phyloP scores from a whole-genome alignment of 345 rosid species.

The Nephelium lappaceum region DNA sequence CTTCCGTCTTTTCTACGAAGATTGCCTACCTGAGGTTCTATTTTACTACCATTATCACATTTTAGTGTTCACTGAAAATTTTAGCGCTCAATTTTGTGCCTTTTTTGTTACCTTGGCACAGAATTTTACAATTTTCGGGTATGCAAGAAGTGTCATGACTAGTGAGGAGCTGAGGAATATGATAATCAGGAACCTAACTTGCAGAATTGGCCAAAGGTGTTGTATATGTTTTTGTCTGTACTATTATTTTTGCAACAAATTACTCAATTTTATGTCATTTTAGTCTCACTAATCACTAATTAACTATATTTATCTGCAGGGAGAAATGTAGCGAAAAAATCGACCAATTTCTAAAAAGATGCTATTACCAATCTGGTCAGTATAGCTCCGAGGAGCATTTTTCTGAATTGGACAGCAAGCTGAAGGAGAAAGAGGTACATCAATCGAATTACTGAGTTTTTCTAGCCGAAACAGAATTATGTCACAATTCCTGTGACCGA shows the following conservation, averaged over 20 bases:
- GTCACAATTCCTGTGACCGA: neutral
- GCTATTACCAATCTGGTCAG: slow-evolving; percentile 54
- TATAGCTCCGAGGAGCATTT: slow-evolving; percentile 55
- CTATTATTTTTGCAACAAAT: no score
- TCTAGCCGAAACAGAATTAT: no score
- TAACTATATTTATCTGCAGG: slow-evolving; percentile 25
- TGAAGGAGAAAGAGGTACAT: slow-evolving; percentile 53
- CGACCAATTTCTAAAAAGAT: slow-evolving; percentile 44
- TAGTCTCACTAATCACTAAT: neutral
- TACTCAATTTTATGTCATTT: neutral
- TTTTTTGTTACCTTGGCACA: slow-evolving; percentile 8
- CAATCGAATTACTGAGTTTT: neutral
- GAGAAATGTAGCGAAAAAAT: slow-evolving; percentile 48
- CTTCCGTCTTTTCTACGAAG: slow-evolving; percentile 35
- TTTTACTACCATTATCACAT: neutral
- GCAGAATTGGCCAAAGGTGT: slow-evolving; percentile 57
- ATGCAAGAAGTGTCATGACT: slow-evolving; percentile 45
- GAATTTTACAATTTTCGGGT: slow-evolving; percentile 55
- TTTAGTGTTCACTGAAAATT: neutral
- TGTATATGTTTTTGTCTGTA: neutral
- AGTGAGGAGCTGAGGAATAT: slow-evolving; percentile 48
- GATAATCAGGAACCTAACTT: slow-evolving; percentile 47
- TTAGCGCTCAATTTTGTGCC: neutral
- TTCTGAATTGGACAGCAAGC: slow-evolving; percentile 37
- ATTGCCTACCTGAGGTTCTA: slow-evolving; percentile 33